These are phyloP conservation scores for Metahyphopichia silvanorum DNA, from an alignment of 805 yeast genomes.

Conservation along the genomic window DNA sequence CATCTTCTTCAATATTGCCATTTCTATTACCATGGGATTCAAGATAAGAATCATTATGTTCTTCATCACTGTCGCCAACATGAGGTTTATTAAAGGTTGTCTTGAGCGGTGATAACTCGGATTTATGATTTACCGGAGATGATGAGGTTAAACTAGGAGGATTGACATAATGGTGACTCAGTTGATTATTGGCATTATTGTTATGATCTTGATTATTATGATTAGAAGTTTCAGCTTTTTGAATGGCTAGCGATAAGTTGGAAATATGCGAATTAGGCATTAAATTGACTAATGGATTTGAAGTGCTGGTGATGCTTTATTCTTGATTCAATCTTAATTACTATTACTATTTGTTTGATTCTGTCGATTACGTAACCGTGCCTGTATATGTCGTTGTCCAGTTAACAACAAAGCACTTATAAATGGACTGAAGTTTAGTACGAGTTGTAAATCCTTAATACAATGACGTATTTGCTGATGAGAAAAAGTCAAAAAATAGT, in stretches of 20 bases:
- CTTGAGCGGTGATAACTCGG: slow-evolving; percentile 33
- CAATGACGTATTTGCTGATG: no score
- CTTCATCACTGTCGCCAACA: slow-evolving; percentile 5
- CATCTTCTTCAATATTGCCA: slow-evolving; percentile 11
- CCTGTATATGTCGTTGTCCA: no score
- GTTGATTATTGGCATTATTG: slow-evolving; percentile 4
- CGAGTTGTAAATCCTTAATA: no score
- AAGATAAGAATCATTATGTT: slow-evolving; percentile 2
- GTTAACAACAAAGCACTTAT: no score
- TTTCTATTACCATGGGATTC: slow-evolving; percentile 9
- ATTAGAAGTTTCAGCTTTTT: slow-evolving; percentile 33
- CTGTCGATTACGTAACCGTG: no score
- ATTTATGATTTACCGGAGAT: slow-evolving; percentile 32
- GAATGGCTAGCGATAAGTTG: slow-evolving; percentile 42
- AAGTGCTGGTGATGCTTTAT: background rate
- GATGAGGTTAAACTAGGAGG: slow-evolving; percentile 24
- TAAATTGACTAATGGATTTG: no score
- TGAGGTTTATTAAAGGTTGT: slow-evolving; percentile 23
- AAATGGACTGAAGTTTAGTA: no score
- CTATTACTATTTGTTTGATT: no score
- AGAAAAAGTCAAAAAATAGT: no score
- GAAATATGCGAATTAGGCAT: slow-evolving; percentile 28
- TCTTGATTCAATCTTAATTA: background rate
- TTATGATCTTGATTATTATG: slow-evolving; percentile 11
- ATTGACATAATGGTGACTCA: slow-evolving; percentile 7